Conservation (phyloP, 306 rosid genomes). For the Comarum palustre region DNA sequence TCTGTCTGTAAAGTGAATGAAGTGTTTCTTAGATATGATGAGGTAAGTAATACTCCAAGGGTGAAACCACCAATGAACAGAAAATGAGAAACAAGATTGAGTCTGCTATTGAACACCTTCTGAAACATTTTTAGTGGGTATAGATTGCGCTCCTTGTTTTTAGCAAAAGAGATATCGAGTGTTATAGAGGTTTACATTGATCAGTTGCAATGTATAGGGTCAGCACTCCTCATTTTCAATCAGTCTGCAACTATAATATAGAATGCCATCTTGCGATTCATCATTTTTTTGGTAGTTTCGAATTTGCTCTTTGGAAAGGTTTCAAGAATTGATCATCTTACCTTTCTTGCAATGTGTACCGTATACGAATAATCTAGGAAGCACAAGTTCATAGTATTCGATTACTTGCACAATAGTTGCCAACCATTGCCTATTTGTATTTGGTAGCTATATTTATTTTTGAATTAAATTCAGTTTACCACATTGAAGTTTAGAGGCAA, state of each 20-base stretch:
- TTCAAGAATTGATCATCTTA: background rate
- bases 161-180: too few species aligned
- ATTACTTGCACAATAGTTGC: background rate
- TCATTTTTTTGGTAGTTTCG: too few species aligned
- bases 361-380: background rate
- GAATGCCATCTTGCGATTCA: background rate
- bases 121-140: slow-evolving; percentile 32
- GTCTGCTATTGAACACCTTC: slow-evolving; percentile 27
- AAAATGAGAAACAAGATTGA: slow-evolving; percentile 34
- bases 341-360: background rate
- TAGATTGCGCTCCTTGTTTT: slow-evolving; percentile 19
- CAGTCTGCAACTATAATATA: background rate
- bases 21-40: slow-evolving; percentile 35
- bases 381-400: background rate
- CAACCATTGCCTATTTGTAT: background rate
- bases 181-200: background rate
- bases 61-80: slow-evolving; percentile 55
- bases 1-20: slow-evolving; percentile 35
- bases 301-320: background rate
- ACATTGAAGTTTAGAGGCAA: too few species aligned
- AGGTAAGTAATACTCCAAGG: slow-evolving; percentile 45
- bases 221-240: background rate
- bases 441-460: too few species aligned
- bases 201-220: background rate
- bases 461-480: too few species aligned